A percentile compares a stretch with the other conserved stretches of the same genome.
Evolutionary conservation across 108 stramenopile species (phyloP).

Genomic region (Parietichytrium sp.): DNA sequence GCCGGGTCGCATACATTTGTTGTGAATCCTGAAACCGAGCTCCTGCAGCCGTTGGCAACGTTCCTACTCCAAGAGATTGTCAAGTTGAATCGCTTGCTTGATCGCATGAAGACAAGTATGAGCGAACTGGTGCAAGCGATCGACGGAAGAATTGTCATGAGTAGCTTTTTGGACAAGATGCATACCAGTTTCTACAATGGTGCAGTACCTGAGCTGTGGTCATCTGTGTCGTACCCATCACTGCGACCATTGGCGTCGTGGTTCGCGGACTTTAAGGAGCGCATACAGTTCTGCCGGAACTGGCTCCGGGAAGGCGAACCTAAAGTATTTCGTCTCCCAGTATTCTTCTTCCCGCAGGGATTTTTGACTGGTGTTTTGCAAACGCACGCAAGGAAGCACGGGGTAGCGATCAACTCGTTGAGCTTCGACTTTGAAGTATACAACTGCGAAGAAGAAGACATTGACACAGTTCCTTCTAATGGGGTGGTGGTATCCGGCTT

Average conservation of each 20-base stretch:
- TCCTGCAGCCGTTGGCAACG: slow-evolving; percentile 62
- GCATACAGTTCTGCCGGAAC: slow-evolving; percentile 50
- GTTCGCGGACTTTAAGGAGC: slow-evolving; percentile 53
- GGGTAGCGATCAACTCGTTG: slow-evolving; percentile 61
- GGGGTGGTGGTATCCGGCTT: slow-evolving; percentile 43
- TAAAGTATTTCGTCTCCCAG: slow-evolving; percentile 56
- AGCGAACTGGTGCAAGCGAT: slow-evolving; percentile 56
- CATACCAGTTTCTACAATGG: slow-evolving; percentile 49
- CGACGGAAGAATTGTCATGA: slow-evolving; percentile 64
- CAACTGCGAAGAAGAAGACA: slow-evolving; percentile 7
- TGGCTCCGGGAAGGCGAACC: slow-evolving; percentile 58
- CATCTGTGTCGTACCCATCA: slow-evolving; percentile 58
- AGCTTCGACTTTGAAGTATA: slow-evolving; percentile 55
- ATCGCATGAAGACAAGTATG: slow-evolving; percentile 40
- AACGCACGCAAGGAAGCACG: slow-evolving; percentile 58
- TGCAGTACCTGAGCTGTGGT: slow-evolving; percentile 57
- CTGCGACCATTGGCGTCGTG: slow-evolving; percentile 61
- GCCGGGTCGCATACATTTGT: slow-evolving; percentile 9
- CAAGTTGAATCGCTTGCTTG: slow-evolving; percentile 62
- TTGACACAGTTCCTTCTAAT: not conserved
- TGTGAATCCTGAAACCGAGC: slow-evolving; percentile 40
- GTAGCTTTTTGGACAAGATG: slow-evolving; percentile 58
- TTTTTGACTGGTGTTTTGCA: slow-evolving; percentile 66
- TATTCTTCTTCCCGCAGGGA: slow-evolving; percentile 68
- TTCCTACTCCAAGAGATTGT: slow-evolving; percentile 65